Conservation (phyloP, 2,329 filamentous ascomycete genomes). For the Curvularia spicifera region DNA sequence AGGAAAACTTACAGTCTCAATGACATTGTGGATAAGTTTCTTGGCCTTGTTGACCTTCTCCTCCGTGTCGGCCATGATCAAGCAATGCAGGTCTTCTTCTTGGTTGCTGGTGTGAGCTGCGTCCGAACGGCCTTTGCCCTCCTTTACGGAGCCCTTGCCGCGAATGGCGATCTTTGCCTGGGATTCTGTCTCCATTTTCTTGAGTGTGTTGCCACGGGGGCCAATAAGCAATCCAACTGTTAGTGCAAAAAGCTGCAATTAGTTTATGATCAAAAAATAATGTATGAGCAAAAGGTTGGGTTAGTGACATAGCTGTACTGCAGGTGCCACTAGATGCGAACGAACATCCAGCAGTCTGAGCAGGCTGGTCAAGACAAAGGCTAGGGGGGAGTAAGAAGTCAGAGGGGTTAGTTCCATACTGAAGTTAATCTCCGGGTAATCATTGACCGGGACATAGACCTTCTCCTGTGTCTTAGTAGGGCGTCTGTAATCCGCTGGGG, state of each 20-base stretch:
- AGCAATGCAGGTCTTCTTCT: constrained; percentile 97
- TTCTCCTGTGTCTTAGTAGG: constrained; percentile 99
- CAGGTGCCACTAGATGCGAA: constrained; percentile 43
- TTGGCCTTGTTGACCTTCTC: constrained; percentile 99
- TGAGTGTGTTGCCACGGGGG: constrained; percentile 98
- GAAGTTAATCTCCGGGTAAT: constrained; percentile 99
- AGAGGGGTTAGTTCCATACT: constrained; percentile 99
- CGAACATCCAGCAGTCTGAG: constrained; percentile 41
- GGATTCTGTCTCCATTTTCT: constrained; percentile 99
- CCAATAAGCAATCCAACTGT: constrained; percentile 99
- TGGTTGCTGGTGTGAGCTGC: constrained; percentile 99
- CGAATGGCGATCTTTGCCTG: constrained; percentile 98
- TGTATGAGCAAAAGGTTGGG: constrained; percentile 43
- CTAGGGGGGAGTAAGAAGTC: constrained; percentile 54
- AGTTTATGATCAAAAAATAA: constrained; percentile 66
- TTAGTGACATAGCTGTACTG: constrained; percentile 52
- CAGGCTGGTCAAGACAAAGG: constrained; percentile 55
- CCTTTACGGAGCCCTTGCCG: constrained; percentile 99
- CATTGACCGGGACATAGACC: constrained; percentile 99
- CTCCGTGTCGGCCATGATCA: constrained; percentile 99
- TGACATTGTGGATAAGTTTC: constrained; percentile 96
- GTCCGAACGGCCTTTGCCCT: constrained; percentile 98
- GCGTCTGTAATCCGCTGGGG: constrained; percentile 96
- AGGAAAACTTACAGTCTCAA: constrained; percentile 84
- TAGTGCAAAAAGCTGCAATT: constrained; percentile 85